phyloP scores from a whole-genome alignment of 2,329 filamentous ascomycete genomes.

The Diplodia seriata region DNA sequence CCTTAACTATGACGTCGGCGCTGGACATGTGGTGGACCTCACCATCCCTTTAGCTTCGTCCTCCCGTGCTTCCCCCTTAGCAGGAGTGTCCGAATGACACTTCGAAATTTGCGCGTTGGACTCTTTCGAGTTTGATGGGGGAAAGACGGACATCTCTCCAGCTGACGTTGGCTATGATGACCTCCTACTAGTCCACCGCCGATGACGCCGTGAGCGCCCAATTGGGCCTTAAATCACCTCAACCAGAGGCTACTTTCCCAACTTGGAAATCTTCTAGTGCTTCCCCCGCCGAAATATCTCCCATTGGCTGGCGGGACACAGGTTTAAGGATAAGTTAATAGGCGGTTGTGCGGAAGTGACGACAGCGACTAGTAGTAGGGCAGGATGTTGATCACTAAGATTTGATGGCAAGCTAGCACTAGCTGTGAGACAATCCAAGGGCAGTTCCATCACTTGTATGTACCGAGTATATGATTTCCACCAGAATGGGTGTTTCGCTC shows the following conservation, averaged over 20 bases:
- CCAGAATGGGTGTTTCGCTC: not conserved
- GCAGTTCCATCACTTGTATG: not conserved
- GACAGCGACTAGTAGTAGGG: not conserved
- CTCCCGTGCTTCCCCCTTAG: not conserved
- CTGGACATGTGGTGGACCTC: slow-evolving; percentile 5
- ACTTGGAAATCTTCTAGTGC: not conserved
- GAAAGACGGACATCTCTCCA: not conserved
- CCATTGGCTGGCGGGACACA: not conserved
- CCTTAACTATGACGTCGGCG: slow-evolving; percentile 18
- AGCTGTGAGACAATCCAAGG: not conserved
- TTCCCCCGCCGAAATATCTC: too few species aligned
- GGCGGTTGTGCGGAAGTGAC: not conserved
- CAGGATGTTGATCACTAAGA: not conserved
- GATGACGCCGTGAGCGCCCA: not conserved
- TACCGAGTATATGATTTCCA: not conserved
- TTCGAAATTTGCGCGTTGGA: not conserved
- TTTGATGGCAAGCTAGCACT: not conserved
- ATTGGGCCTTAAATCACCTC: not conserved
- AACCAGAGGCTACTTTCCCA: not conserved
- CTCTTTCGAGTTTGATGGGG: not conserved
- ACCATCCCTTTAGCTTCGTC: not conserved
- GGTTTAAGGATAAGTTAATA: not conserved
- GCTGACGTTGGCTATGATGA: not conserved
- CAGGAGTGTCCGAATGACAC: not conserved
- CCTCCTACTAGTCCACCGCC: not conserved